Evolutionary conservation across 805 yeast genomes (phyloP).

Genomic region (Priceomyces melissophilus): DNA sequence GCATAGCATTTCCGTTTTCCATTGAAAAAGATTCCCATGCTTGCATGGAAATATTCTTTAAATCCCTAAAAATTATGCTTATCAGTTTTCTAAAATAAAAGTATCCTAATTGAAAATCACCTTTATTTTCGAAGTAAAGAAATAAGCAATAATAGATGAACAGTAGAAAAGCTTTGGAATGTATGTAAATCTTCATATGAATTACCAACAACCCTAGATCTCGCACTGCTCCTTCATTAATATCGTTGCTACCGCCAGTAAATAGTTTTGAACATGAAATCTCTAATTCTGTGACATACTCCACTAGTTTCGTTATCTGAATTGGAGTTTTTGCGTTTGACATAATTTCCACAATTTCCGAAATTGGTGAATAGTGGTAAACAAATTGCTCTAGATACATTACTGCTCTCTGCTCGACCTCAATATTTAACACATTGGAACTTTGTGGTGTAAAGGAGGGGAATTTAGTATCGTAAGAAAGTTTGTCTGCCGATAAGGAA

Average conservation of each 20-base stretch:
- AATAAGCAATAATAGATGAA: constrained; percentile 28
- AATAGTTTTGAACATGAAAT: constrained; percentile 4
- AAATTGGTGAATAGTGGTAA: constrained; percentile 25
- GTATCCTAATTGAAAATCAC: constrained; percentile 26
- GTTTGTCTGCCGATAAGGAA: constrained; percentile 33
- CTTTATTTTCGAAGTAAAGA: constrained; percentile 33
- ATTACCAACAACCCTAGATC: constrained; percentile 1
- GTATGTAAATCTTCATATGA: constrained; percentile 3
- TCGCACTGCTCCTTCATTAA: not conserved
- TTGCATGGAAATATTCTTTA: constrained; percentile 6
- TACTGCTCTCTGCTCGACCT: constrained; percentile 37
- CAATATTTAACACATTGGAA: constrained; percentile 8
- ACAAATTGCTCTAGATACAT: constrained; percentile 21
- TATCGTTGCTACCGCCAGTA: constrained; percentile 1
- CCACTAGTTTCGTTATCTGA: constrained; percentile 28
- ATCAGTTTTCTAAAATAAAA: constrained; percentile 30
- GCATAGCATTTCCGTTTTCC: not conserved
- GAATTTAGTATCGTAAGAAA: constrained; percentile 45
- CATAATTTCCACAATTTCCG: constrained; percentile 30
- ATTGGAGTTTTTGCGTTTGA: constrained; percentile 34
- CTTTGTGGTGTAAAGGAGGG: constrained; percentile 29
- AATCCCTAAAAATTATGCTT: constrained; percentile 16
- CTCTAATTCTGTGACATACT: constrained; percentile 31
- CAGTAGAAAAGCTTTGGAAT: constrained; percentile 9
- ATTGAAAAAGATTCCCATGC: not conserved